A percentile compares a stretch with the other conserved stretches of the same genome.
Conservation (phyloP, 2,329 filamentous ascomycete genomes). For the Fusarium sp. region DNA sequence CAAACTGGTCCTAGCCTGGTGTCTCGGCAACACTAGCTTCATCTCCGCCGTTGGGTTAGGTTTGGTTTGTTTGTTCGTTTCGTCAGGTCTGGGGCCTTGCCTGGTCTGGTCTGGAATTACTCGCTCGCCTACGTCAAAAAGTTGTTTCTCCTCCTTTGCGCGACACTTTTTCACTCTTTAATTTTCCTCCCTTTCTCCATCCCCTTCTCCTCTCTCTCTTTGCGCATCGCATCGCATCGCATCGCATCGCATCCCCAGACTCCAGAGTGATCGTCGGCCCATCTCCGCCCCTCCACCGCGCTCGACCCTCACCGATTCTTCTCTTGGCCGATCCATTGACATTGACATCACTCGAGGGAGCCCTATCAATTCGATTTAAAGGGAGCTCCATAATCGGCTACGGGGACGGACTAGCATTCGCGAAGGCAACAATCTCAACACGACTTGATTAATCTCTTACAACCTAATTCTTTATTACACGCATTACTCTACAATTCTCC, state of each 20-base stretch:
- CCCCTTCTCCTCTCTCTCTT: neutral
- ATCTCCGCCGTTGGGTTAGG: slow-evolving; percentile 31
- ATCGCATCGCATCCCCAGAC: slow-evolving; percentile 22
- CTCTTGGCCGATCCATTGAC: slow-evolving; percentile 35
- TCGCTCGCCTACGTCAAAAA: slow-evolving; percentile 34
- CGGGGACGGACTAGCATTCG: slow-evolving; percentile 21
- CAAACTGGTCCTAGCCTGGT: slow-evolving; percentile 38
- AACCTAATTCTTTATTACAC: slow-evolving; percentile 11
- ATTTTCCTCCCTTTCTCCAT: slow-evolving; percentile 20
- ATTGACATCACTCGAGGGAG: slow-evolving; percentile 41
- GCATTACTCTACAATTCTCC: slow-evolving; percentile 18
- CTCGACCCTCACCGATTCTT: slow-evolving; percentile 42
- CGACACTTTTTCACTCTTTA: slow-evolving; percentile 19
- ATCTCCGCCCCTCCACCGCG: slow-evolving; percentile 39
- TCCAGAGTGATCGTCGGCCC: slow-evolving; percentile 31
- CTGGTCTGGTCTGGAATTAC: slow-evolving; percentile 21
- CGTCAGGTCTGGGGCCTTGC: slow-evolving; percentile 22
- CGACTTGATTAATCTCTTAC: slow-evolving; percentile 19
- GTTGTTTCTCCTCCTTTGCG: slow-evolving; percentile 31
- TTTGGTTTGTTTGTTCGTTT: slow-evolving; percentile 33
- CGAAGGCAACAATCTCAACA: slow-evolving; percentile 15
- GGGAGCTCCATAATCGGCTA: slow-evolving; percentile 38
- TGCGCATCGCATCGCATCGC: slow-evolving; percentile 2
- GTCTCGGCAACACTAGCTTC: slow-evolving; percentile 46
- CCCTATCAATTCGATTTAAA: slow-evolving; percentile 27